Conservation (phyloP, 208 protist genomes). For the Crithidia fasciculata region DNA sequence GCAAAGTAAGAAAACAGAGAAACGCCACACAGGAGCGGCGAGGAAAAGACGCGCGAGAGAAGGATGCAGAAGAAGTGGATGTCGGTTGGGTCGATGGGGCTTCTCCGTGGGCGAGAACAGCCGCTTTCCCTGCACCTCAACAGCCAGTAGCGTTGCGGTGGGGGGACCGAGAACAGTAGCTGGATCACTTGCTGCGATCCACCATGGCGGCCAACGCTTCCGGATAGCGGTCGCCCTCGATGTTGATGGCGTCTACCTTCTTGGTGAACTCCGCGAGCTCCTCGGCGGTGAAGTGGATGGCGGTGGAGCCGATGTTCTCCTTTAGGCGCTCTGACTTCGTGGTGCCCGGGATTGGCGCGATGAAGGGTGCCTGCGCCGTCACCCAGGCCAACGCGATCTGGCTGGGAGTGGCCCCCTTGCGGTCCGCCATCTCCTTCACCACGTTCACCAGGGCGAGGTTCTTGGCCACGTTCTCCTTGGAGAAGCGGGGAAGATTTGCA, state of each 20-base stretch:
- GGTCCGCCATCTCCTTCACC: constrained; percentile 15
- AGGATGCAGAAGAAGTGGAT: no score
- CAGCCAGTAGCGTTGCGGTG: no score
- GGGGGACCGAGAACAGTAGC: no score
- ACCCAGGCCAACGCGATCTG: constrained; percentile 43
- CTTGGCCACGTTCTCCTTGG: constrained; percentile 6
- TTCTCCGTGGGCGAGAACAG: no score
- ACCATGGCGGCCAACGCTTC: constrained; percentile 10
- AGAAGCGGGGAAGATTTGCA: constrained; percentile 25
- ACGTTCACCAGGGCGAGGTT: constrained; percentile 19
- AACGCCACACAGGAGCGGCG: no score
- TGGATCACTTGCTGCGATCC: no score
- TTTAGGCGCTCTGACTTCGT: constrained; percentile 32
- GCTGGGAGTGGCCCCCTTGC: constrained; percentile 24
- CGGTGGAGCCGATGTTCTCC: constrained; percentile 28
- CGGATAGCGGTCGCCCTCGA: constrained; percentile 27
- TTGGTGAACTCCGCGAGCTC: constrained; percentile 34
- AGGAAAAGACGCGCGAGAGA: no score
- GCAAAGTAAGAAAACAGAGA: no score
- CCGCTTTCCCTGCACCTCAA: no score
- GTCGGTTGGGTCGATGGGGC: no score
- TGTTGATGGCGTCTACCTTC: constrained; percentile 1
- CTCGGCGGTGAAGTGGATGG: constrained; percentile 19
- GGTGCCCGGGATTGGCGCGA: constrained; percentile 39
- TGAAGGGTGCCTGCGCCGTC: constrained; percentile 32